phyloP scores from a whole-genome alignment of 306 rosid genomes.

The Castanea crenata region DNA sequence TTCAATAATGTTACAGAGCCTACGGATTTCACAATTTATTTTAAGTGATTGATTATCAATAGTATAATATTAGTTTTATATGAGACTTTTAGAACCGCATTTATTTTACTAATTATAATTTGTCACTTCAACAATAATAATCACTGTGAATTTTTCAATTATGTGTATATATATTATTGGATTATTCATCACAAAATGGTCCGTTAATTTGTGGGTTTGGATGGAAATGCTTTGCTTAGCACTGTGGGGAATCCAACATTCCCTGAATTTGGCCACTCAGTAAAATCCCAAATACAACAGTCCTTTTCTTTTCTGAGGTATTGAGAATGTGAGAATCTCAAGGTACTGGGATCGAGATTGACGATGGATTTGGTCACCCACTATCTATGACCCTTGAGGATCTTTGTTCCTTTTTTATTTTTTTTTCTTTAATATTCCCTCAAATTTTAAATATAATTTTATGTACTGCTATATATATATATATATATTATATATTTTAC shows the following conservation, averaged over 20 bases:
- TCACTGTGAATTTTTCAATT: too few relatives aligned
- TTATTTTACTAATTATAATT: too few relatives aligned
- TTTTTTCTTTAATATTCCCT: neutral
- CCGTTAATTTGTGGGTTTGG: slow-evolving; percentile 20
- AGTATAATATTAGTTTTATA: too few relatives aligned
- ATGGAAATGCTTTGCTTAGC: slow-evolving; percentile 35
- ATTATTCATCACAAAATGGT: slow-evolving; percentile 24
- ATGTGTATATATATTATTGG: slow-evolving; percentile 5
- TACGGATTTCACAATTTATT: too few relatives aligned
- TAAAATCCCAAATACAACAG: slow-evolving; percentile 37
- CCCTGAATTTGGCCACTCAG: slow-evolving; percentile 62
- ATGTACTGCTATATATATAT: neutral
- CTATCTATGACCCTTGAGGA: slow-evolving; percentile 36
- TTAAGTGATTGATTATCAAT: too few relatives aligned
- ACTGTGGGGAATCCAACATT: slow-evolving; percentile 62
- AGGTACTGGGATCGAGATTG: slow-evolving; percentile 52
- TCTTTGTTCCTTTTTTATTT: slow-evolving; percentile 26
- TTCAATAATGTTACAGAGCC: too few relatives aligned
- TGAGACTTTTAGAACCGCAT: too few relatives aligned
- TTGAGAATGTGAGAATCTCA: slow-evolving; percentile 91
- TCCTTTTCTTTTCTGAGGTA: slow-evolving; percentile 20
- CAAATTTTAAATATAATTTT: neutral
- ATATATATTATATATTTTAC: neutral
- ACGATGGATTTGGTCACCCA: slow-evolving; percentile 80
- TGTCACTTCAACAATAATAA: too few relatives aligned